Base-by-base conservation (phyloP, 1,139 yeast genomes). In the Protomyces gravidus region DNA sequence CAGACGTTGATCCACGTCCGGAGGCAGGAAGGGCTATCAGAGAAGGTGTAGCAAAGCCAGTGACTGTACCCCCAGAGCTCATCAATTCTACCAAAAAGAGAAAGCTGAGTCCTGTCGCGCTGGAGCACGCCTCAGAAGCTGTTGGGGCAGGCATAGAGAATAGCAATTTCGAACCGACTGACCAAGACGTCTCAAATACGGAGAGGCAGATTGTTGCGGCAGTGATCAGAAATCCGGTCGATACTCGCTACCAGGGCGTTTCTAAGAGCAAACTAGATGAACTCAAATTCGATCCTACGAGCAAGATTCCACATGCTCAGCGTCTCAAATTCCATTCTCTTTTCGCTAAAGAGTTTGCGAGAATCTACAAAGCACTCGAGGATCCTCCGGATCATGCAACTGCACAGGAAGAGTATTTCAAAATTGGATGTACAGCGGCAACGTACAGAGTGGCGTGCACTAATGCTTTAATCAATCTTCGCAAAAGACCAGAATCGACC, bases 361-460 rank as follows among this genome's bases (percentile, higher is more conserved):
- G 58, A 15, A 46, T 53, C 15, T 53, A 53, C 47, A 46, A 42
- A 15, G 40, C 33, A 3, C 30, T 53, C n/a, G 33, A 28, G 13
- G 5, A 25, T n/a, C 51, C 47, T 3, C 17, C 33, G 2, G 39
- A 47, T 9, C 58, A 53, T 26, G 58, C 58, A 17, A 32, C 39
- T 28, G 39, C 17, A 26, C 60, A 48, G 32, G 60, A 56, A 30
- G 4, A 32, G 11, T n/a, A 42, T 9, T 36, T 56, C 17, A 23
- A 28, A 21, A 17, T 30, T 3, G 45, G 32, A 26, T 39, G 50
- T 27, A 47, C 45, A 27, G 42, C 51, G 15, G 21, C 40, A 9
- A 56, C 60, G 7, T 56, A 56, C 28, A 56, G 45, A 21, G 50
- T 25, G 25, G 60, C 51, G 9, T 17, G 45, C 25, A 50, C 25